These are phyloP conservation scores for Coemansia sp. DNA, from an alignment of 192 early-diverging fungal species.

Conservation along the genomic window DNA sequence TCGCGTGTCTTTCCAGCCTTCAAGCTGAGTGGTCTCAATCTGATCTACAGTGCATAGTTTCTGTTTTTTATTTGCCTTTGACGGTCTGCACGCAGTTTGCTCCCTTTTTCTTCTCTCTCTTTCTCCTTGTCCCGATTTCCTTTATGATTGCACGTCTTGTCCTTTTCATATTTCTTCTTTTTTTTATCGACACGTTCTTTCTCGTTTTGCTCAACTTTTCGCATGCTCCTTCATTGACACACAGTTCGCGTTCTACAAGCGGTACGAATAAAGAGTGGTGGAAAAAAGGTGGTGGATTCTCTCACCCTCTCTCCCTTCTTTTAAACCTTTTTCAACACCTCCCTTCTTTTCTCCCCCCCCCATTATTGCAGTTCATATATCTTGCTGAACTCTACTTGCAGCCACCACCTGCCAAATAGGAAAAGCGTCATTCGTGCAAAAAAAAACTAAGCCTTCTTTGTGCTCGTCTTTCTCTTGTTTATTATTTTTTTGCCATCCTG, in stretches of 20 bases:
- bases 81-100: not conserved
- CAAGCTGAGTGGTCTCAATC: not conserved
- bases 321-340: not conserved
- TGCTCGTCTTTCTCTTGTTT: not conserved
- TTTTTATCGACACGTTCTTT: not conserved
- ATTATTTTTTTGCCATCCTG: constrained; percentile 4
- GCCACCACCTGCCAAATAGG: constrained; percentile 4
- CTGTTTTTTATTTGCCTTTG: constrained; percentile 1
- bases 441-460: not conserved
- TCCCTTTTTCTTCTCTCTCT: constrained; percentile 10
- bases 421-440: not conserved
- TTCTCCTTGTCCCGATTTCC: not conserved
- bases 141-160: no score
- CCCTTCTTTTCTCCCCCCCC: not conserved
- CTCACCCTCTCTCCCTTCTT: not conserved
- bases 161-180: not conserved
- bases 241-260: not conserved
- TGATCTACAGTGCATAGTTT: constrained; percentile 8
- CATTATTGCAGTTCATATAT: no score
- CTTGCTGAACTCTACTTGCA: not conserved
- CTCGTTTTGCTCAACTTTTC: not conserved
- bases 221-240: not conserved
- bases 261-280: not conserved
- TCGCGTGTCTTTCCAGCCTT: constrained; percentile 10
- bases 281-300: not conserved